Base-by-base conservation (phyloP, 2,329 filamentous ascomycete species). In the Paradendryphiella salina region DNA sequence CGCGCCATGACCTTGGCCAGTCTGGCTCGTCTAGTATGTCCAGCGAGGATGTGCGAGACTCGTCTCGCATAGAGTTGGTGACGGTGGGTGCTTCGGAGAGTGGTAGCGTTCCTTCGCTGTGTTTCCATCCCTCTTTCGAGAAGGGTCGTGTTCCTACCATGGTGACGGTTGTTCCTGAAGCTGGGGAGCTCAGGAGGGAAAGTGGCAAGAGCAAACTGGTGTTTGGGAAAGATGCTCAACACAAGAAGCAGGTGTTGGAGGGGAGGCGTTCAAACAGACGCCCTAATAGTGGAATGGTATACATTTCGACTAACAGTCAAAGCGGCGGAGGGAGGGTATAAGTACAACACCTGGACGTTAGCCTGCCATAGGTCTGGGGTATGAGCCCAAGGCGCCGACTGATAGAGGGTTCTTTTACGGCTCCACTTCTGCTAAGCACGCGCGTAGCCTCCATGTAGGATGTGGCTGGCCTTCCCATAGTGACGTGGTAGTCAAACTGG, bases 1-100 rank as follows among this genome's bases (percentile, higher is more conserved):
- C 73, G 52, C 73, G 66, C 75, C 75, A 78, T 36, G 70, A 67
- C 20, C 52, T 67, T 1, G 77, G 78, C 77, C 78, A 79, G 38
- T 69, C 69, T 4, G 71, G 71, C 46, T 76, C 73, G 7, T 60
- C 51, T 13, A 43, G 32, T 13, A 46, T 52, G 7, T 54, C 42
- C 5, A 54, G 26, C 11, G 67, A 63, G 21, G 56, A 51, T 29
- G 26, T 40, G 10, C 54, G 48, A 28, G 57, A 57, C 35, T 59
- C 41, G 34, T 62, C 43, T 43, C 50, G 55, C 54, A 69, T 63
- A 1, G 68, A 70, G 20, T 46, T 60, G 40, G 59, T 58, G 23
- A 60, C 54, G 10, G 64, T 57, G 21, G 59, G 59, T 41, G 57
- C 50, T 45, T 54, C 59, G 13, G 68, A 70, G 17, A 68, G 36